Base-by-base conservation (phyloP, 2,329 filamentous ascomycete genomes). In the Intubia oerlemansii region DNA sequence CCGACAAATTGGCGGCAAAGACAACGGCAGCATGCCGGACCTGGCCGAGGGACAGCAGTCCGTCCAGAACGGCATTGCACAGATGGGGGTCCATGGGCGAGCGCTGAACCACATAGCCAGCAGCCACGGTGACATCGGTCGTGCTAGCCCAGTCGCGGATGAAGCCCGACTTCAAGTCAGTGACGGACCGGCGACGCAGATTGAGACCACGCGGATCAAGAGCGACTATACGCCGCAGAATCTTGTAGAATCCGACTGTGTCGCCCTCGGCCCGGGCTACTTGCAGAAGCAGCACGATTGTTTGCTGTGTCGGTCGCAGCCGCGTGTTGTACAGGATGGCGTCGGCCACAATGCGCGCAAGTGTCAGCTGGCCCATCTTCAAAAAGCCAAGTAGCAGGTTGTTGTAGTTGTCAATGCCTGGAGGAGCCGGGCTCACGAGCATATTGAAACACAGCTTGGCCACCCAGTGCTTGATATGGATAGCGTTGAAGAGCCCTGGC, bases 361-460 rank as follows among this genome's bases (percentile, higher is more conserved):
- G 48, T 21, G 51, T 47, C 31, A 58, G 52, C 29, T 59, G 50
- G 17, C 56, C 51, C 5, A 59, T 43, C 18, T 55, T 52, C 29
- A 62, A 57, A 28, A 85, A 68, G n/a, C 65, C 63, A n/a, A 63
- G 45, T 3, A 85, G 59, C 16, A 88, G 56, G 10, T 61, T 59
- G 42, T 82, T 82, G 51, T 71, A 80, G 4, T 71, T 80, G 37
- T 68, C 57, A 20, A 77, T 59, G 35, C 66, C 66, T 1, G 77
- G 74, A 0, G 68, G 62, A 12, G 64, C 53, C 2, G 58, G 45
- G 3, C 66, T 68, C 4, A 66, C 51, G 11, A 80, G 56, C 4
- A 88, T 50, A 41, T 79, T 80, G 47, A 72, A 71, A 45, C 62
- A 67, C 29, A 69, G 52, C 39, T 55, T 57, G n/a, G 29, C 31